These are phyloP conservation scores for Fusarium irregulare DNA, from an alignment of 2,329 filamentous ascomycete genomes.

Conservation along the genomic window DNA sequence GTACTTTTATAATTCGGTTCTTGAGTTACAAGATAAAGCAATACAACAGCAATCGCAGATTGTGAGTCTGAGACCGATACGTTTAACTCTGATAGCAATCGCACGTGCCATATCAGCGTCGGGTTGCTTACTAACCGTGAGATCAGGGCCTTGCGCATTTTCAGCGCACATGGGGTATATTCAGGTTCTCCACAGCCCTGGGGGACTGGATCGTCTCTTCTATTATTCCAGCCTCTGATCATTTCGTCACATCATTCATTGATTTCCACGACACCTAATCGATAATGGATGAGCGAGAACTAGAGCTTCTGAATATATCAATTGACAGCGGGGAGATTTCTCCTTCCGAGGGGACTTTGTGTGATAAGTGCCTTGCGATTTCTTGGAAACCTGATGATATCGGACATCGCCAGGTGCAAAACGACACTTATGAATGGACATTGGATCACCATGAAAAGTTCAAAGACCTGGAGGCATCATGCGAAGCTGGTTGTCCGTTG, in stretches of 20 bases:
- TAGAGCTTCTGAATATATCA: rapidly evolving
- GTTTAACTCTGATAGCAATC: too few species aligned
- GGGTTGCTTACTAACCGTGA: not conserved
- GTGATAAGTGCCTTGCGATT: not conserved
- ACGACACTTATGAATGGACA: not conserved
- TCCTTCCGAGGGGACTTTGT: rapidly evolving
- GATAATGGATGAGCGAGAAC: not conserved
- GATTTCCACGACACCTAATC: not conserved
- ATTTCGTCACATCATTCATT: not conserved
- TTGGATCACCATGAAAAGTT: not conserved
- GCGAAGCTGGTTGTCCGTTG: not conserved
- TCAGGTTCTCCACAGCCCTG: not conserved
- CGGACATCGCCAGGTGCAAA: rapidly evolving
- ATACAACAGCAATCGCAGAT: too few species aligned
- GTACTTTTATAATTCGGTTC: too few species aligned
- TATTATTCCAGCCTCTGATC: rapidly evolving
- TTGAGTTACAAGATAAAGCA: too few species aligned
- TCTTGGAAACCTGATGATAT: not conserved
- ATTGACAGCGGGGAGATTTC: rapidly evolving
- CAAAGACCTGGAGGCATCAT: not conserved
- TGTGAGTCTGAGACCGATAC: too few species aligned
- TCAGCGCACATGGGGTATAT: not conserved
- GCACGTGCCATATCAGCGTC: too few species aligned
- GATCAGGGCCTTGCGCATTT: not conserved
- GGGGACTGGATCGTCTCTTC: not conserved